Evolutionary conservation across 345 rosid genomes (phyloP).

Genomic region (Brassica cretica): DNA sequence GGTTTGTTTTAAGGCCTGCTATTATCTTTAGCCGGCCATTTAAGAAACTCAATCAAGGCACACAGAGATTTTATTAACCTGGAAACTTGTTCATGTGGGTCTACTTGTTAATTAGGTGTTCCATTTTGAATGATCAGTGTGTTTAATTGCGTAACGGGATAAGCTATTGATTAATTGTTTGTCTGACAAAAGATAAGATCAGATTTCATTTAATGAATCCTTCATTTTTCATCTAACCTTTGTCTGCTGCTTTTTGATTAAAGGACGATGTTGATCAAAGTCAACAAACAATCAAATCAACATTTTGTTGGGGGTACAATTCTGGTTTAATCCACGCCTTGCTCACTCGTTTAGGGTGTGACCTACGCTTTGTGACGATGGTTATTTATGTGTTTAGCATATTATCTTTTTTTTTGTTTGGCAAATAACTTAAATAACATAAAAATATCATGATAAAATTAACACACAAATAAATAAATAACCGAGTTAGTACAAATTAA

Average conservation of each 20-base stretch:
- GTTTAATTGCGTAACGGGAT: slow-evolving; percentile 29
- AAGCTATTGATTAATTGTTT: slow-evolving; percentile 7
- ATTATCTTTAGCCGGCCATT: not conserved
- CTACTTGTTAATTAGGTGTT: not conserved
- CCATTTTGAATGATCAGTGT: slow-evolving; percentile 16
- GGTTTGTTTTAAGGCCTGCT: not conserved
- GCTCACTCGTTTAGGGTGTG: not conserved
- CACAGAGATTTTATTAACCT: not conserved
- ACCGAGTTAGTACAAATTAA: not conserved
- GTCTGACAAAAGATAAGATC: not conserved
- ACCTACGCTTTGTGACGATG: not conserved
- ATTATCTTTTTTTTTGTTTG: not conserved
- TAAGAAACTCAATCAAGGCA: not conserved
- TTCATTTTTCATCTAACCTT: slow-evolving; percentile 17
- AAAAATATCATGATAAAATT: no score
- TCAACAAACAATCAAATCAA: slow-evolving; percentile 16
- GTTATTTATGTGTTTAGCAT: not conserved
- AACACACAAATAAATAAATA: not conserved
- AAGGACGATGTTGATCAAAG: slow-evolving; percentile 9
- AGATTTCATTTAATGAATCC: not conserved
- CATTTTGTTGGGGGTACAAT: not conserved
- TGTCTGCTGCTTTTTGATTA: slow-evolving; percentile 25
- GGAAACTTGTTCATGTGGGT: not conserved
- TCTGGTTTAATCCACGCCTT: slow-evolving; percentile 9
- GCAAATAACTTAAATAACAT: not conserved